Conservation (phyloP, 345 rosid species). For the Dipteronia sinensis region DNA sequence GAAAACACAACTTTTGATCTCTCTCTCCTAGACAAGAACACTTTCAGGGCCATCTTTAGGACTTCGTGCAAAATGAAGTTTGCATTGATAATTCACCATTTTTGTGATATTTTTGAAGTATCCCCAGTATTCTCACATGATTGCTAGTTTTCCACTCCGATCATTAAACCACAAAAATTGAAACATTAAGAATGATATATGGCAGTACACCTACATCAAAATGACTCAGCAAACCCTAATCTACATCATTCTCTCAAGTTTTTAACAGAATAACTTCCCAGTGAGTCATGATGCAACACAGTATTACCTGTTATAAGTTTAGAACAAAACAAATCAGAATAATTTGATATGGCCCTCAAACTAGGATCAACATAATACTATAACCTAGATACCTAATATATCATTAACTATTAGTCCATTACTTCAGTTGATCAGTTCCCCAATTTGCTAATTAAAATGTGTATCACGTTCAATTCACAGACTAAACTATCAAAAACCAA, state of each 20-base stretch:
- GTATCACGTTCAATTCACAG: not conserved
- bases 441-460: not conserved
- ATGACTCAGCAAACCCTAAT: not conserved
- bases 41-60: not conserved
- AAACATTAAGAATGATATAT: conserved; percentile 11
- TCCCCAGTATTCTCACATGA: too few species aligned
- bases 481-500: not conserved
- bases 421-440: not conserved
- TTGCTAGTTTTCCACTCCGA: not conserved
- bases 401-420: not conserved
- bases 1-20: not conserved
- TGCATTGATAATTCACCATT: not conserved
- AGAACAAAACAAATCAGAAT: not conserved
- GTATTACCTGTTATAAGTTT: not conserved
- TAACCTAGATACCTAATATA: not conserved
- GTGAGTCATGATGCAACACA: not conserved
- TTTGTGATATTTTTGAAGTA: not conserved
- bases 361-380: not conserved
- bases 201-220: not conserved
- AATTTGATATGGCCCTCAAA: not conserved
- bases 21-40: not conserved
- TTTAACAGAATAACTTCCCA: not conserved
- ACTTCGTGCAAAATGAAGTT: not conserved
- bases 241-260: not conserved
- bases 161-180: not conserved